These are phyloP conservation scores for Rhizophagus sp. DNA, from an alignment of 192 early-diverging fungal genomes.

Conservation along the genomic window DNA sequence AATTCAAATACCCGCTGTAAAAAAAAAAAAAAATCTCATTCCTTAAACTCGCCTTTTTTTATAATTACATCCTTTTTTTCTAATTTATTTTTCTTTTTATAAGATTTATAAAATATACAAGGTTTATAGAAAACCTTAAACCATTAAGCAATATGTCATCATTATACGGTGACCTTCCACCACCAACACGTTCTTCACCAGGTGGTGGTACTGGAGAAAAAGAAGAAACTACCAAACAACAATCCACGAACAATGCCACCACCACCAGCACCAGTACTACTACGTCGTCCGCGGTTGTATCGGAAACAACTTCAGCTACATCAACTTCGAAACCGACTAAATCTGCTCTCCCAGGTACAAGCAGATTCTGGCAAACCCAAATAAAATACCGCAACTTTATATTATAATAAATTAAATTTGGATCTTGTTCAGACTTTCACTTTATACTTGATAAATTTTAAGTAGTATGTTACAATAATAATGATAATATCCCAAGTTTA, in stretches of 20 bases:
- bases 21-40: not conserved
- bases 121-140: not conserved
- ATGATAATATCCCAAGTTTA: slow-evolving; percentile 10
- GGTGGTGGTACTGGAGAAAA: slow-evolving; percentile 2
- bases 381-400: slow-evolving; percentile 21
- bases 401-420: not conserved
- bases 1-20: no score
- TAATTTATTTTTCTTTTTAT: not conserved
- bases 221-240: slow-evolving; percentile 15
- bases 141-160: slow-evolving; percentile 16
- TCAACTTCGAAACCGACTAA: slow-evolving; percentile 16
- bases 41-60: not conserved
- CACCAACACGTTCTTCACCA: slow-evolving; percentile 32
- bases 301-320: slow-evolving; percentile 2
- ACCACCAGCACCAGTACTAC: not conserved
- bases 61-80: not conserved
- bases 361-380: slow-evolving; percentile 27
- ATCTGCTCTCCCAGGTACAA: slow-evolving; percentile 35
- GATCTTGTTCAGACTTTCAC: slow-evolving; percentile 11
- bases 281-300: not conserved
- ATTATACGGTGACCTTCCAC: slow-evolving; percentile 48
- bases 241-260: not conserved
- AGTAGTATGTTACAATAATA: slow-evolving; percentile 5
- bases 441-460: not conserved
- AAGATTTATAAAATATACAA: not conserved